Evolutionary conservation across 1,284 basidiomycete species (phyloP), one percentile per base, ranked within the genome.

Genomic region (Ustilago trichophora): DNA sequence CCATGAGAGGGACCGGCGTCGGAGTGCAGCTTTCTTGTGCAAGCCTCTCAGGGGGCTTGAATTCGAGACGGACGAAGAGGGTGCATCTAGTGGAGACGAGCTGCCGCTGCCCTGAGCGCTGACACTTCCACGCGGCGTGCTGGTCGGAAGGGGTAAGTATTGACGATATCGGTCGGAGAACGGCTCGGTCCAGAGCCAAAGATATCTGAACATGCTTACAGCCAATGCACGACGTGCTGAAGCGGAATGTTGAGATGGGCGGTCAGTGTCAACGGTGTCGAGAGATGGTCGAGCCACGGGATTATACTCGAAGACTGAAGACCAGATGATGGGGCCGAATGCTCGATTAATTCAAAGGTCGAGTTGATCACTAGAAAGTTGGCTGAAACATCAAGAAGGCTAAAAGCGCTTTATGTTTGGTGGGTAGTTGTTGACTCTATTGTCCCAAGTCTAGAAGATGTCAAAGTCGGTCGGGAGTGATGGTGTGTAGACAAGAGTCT

Each of bases 191-290:
- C 57, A 12, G 1, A 42, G 45, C 11, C 52, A 46, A 11, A 62
- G 47, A 24, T 62, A 50, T 11, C 52, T 33, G 36, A 55, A 25
- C 59, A 55, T 63, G 58, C n/a, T n/a, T n/a, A n/a, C n/a, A n/a
- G n/a, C n/a, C n/a, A n/a, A n/a, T n/a, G n/a, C n/a, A n/a, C n/a
- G n/a, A n/a, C n/a, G n/a, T n/a, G n/a, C n/a, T n/a, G n/a, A n/a
- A n/a, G n/a, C n/a, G n/a, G n/a, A n/a, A n/a, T n/a, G n/a, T n/a
- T 49, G 45, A 19, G 18, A 16, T 12, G 12, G 19, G 16, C 12
- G 26, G 10, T 31, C 4, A 6, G 13, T 4, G 16, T 25, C 4
- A 45, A 13, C 16, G 40, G 9, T 15, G 6, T 36, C 12, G 16
- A 29, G 33, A 37, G 35, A 8, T 31, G 27, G 27, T 31, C 27